Evolutionary conservation across 352 stramenopile species (phyloP), one percentile per base, ranked within the genome.

Genomic region (Pythium folliculosum): DNA sequence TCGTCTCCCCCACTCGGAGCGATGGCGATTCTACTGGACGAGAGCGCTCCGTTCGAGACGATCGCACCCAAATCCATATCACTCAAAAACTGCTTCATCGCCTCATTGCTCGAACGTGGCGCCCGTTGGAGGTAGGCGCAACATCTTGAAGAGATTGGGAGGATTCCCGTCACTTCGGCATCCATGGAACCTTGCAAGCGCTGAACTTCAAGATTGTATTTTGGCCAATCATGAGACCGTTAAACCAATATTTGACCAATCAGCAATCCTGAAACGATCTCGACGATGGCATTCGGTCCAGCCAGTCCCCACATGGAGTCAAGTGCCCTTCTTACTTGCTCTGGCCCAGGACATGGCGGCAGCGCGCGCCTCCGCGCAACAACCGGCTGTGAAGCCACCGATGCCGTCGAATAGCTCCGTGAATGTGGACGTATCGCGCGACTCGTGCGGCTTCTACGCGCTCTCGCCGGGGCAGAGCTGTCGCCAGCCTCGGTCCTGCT

Each of bases 381-480:
- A 22, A 22, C 10, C 38, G 38, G 8, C 9, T 45, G 12, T 12
- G 43, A 17, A 49, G 25, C 19, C 30, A 35, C 35, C 37, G 4
- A 7, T 38, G 14, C 1, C 22, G 14, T 17, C 32, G 23, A 56
- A 30, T 10, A 47, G 58, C 19, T 14, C 14, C 23, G 63, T 35
- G 10, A 9, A 17, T 43, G 62, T 49, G 19, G 43, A 49, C n/a
- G 52, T 32, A 30, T 52, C 38, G 19, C 54, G 17, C 22, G 78
- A 84, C 45, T 75, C 70, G 12, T 87, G 80, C 56, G 70, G 61
- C 19, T 84, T 84, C 72, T 87, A 89, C 62, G 75, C 65, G 35
- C 62, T 78, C 35, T 68, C 76, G 51, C 25, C 49, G 0, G 72
- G 67, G 0, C 64, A 76, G 22, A 65, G 43, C 14, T 91, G 82